Evolutionary conservation across 2,329 filamentous ascomycete genomes (phyloP).

Genomic region (Fusarium sp.): DNA sequence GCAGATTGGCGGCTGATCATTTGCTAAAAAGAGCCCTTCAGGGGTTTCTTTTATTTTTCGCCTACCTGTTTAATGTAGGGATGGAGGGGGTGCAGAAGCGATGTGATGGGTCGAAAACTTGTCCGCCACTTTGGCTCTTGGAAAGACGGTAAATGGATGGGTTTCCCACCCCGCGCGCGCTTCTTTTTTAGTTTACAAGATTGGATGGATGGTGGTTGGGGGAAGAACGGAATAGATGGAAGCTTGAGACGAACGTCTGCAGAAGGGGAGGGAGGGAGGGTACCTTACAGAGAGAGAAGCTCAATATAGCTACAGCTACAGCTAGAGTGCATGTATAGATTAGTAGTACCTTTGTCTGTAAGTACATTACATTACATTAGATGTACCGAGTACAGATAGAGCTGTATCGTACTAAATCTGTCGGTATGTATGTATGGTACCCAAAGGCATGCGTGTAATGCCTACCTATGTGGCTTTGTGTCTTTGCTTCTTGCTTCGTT

Average conservation of each 20-base stretch:
- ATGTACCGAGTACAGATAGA: background rate
- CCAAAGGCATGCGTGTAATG: background rate
- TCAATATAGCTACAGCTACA: background rate
- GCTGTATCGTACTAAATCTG: background rate
- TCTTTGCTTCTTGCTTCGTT: slow-evolving; percentile 33
- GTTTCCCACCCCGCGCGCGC: background rate
- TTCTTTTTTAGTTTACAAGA: background rate
- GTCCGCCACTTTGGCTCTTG: slow-evolving; percentile 37
- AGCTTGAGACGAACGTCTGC: slow-evolving; percentile 1
- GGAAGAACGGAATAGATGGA: background rate
- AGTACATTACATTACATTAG: background rate
- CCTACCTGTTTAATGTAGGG: slow-evolving; percentile 1
- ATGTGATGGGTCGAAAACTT: slow-evolving; percentile 38
- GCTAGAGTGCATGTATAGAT: background rate
- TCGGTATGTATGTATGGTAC: background rate
- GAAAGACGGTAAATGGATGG: slow-evolving; percentile 39
- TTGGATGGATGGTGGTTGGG: background rate
- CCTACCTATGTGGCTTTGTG: slow-evolving; percentile 22
- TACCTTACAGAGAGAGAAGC: background rate
- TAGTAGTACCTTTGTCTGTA: background rate
- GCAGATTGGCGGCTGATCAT: slow-evolving; percentile 45
- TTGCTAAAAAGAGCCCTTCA: slow-evolving; percentile 35
- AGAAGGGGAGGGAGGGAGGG: background rate
- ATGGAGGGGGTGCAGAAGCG: slow-evolving; percentile 12
- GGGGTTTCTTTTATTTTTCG: slow-evolving; percentile 12